phyloP scores from a whole-genome alignment of 192 early-diverging fungal species.

The Podila epigama region DNA sequence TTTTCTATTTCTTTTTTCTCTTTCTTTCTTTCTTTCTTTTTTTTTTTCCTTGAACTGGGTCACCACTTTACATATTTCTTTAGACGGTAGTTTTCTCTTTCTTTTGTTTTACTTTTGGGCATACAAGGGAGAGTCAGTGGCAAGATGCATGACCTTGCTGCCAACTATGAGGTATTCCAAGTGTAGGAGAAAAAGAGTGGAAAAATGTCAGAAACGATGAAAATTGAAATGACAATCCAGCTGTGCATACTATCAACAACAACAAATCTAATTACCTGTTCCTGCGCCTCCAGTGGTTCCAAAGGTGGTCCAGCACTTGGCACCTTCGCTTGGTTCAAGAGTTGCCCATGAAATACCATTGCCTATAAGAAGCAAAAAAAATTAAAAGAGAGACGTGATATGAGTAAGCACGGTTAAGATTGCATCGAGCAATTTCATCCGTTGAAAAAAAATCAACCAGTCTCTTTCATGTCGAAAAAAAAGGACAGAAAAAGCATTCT shows the following conservation, averaged over 20 bases:
- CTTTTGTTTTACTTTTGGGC: constrained; percentile 31
- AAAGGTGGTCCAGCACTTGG: constrained; percentile 86
- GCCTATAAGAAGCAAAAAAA: constrained; percentile 15
- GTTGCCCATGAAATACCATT: constrained; percentile 87
- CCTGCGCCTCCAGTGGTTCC: constrained; percentile 73
- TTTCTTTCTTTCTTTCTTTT: too few species aligned
- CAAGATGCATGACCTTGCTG: constrained; percentile 66
- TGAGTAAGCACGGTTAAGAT: neutral
- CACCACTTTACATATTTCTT: too few species aligned
- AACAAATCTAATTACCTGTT: constrained; percentile 10
- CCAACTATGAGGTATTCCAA: constrained; percentile 63
- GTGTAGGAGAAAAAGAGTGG: too few species aligned
- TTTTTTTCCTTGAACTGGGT: too few species aligned
- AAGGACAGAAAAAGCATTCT: neutral
- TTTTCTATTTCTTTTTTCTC: too few species aligned
- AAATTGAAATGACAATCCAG: too few species aligned
- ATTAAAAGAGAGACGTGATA: neutral
- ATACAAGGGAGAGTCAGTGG: constrained; percentile 53
- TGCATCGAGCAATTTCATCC: too few species aligned
- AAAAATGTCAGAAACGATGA: too few species aligned
- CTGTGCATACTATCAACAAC: too few species aligned
- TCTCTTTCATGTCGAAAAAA: too few species aligned
- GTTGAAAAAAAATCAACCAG: too few species aligned
- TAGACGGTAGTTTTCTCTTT: neutral
- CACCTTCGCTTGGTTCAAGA: constrained; percentile 69